Percentiles rank a stretch among this genome's conserved stretches.
Conservation (phyloP, 208 protist species). For the Wallacemonas rigidus region DNA sequence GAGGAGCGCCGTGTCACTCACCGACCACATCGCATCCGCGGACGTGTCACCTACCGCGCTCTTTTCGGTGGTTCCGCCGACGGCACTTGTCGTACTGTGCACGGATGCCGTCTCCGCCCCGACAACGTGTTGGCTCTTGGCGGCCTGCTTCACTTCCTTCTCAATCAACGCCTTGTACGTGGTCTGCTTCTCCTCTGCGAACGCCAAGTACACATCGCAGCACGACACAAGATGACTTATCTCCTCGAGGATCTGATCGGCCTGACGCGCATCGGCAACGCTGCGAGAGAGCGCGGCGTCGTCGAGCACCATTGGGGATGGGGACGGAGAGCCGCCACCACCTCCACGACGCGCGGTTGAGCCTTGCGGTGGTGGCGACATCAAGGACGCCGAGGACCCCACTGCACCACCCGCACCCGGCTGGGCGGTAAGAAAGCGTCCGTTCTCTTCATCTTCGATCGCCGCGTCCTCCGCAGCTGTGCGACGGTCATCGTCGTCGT, state of each 20-base stretch:
- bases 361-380: too few species aligned
- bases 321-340: too few species aligned
- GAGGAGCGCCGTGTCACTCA: constrained; percentile 47
- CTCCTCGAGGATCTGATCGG: constrained; percentile 84
- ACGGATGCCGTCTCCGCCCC: too few species aligned
- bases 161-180: constrained; percentile 31
- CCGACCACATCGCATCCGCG: not conserved
- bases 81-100: not conserved
- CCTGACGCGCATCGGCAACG: constrained; percentile 56
- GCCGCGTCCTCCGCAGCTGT: not conserved
- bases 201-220: constrained; percentile 77
- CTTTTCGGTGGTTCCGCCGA: not conserved
- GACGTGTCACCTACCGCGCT: not conserved
- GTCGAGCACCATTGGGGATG: not conserved
- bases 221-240: constrained; percentile 88
- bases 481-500: constrained; percentile 4
- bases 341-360: too few species aligned
- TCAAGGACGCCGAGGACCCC: too few species aligned
- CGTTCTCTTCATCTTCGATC: not conserved
- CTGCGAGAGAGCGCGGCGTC: constrained; percentile 19
- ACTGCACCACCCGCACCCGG: too few species aligned
- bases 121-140: not conserved
- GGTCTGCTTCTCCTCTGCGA: constrained; percentile 59
- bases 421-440: not conserved
- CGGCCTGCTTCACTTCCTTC: constrained; percentile 12